These are phyloP conservation scores for Backusella tarrabulga DNA, from an alignment of 192 early-diverging fungal genomes.

Conservation along the genomic window DNA sequence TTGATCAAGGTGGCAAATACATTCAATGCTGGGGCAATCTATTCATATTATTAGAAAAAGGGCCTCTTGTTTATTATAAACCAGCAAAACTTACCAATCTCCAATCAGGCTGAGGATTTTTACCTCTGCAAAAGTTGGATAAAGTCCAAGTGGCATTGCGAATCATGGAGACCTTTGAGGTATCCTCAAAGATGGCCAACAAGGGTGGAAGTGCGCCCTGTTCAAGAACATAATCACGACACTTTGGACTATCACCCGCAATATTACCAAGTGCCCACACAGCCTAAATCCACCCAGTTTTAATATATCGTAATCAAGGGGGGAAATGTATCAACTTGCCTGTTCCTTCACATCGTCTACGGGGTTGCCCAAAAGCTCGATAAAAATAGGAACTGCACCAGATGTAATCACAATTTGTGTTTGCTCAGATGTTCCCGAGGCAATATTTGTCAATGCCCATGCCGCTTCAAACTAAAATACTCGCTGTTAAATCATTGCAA, in stretches of 20 bases:
- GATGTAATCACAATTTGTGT: constrained; percentile 42
- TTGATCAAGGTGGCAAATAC: constrained; percentile 63
- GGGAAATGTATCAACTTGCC: constrained; percentile 12
- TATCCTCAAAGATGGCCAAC: constrained; percentile 29
- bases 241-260: constrained; percentile 43
- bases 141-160: constrained; percentile 80
- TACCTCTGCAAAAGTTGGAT: constrained; percentile 77
- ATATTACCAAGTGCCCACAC: constrained; percentile 58
- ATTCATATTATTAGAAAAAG: background rate
- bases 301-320: background rate
- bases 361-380: constrained; percentile 34
- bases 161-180: constrained; percentile 56
- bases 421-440: constrained; percentile 44
- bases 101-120: constrained; percentile 74
- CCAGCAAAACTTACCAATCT: constrained; percentile 29
- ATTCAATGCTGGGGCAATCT: constrained; percentile 25
- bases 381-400: constrained; percentile 49
- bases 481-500: background rate
- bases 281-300: constrained; percentile 16
- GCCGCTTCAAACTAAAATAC: constrained; percentile 47
- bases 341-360: constrained; percentile 42
- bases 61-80: too few relatives aligned
- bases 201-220: constrained; percentile 33
- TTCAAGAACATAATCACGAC: constrained; percentile 43
- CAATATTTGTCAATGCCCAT: constrained; percentile 55